Evolutionary conservation across 768 basidiomycete species (phyloP).

Genomic region (Phlegmacium glaucopus): DNA sequence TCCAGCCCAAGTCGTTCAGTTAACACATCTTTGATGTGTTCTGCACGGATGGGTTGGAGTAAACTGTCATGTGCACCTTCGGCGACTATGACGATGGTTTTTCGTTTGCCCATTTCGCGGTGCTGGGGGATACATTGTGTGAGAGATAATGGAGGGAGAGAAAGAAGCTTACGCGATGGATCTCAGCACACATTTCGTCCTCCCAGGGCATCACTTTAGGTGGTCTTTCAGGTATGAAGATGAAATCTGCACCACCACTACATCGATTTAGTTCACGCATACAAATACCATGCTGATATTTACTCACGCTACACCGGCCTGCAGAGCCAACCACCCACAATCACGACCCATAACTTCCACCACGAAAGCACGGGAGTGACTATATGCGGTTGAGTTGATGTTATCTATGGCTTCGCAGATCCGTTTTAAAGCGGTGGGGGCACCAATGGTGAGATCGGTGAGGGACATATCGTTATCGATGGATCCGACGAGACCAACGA

Average conservation of each 20-base stretch:
- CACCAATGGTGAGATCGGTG: slow-evolving; percentile 97
- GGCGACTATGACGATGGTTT: slow-evolving; percentile 97
- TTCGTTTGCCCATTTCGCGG: slow-evolving; percentile 88
- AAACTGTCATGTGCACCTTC: slow-evolving; percentile 90
- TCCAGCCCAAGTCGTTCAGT: slow-evolving; percentile 86
- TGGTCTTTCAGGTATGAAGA: slow-evolving; percentile 96
- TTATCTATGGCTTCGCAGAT: slow-evolving; percentile 99
- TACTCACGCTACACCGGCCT: slow-evolving; percentile 84
- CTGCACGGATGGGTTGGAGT: slow-evolving; percentile 89
- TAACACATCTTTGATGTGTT: slow-evolving; percentile 88
- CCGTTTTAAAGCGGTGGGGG: slow-evolving; percentile 90
- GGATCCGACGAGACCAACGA: slow-evolving; percentile 97
- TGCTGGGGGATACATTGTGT: slow-evolving; percentile 49
- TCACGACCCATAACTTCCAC: slow-evolving; percentile 99
- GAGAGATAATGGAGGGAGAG: neutral
- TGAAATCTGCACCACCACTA: slow-evolving; percentile 91
- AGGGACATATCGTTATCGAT: slow-evolving; percentile 99
- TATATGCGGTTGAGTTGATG: slow-evolving; percentile 94
- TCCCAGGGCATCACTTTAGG: slow-evolving; percentile 83
- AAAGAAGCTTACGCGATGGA: slow-evolving; percentile 60
- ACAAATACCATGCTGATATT: neutral
- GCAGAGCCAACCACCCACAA: slow-evolving; percentile 97
- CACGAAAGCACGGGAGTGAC: slow-evolving; percentile 96
- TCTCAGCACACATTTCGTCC: slow-evolving; percentile 83
- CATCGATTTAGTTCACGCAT: too few species aligned